Conservation (phyloP, 2,329 filamentous ascomycete genomes). For the Xylaria sp. region DNA sequence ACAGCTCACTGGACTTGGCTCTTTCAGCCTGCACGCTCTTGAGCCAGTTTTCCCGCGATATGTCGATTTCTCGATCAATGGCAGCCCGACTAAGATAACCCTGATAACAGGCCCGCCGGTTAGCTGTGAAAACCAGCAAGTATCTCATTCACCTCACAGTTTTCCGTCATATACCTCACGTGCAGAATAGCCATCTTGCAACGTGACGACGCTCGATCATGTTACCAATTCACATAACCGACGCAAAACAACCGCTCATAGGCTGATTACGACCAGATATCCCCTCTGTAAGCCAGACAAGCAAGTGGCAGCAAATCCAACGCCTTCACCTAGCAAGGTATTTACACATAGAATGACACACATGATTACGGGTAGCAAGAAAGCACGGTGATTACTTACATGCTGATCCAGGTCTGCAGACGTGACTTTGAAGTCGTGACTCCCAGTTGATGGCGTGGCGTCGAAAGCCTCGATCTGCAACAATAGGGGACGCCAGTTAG, state of each 20-base stretch:
- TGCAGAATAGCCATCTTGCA: not conserved
- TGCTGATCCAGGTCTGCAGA: conserved; percentile 69
- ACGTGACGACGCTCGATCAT: too few relatives aligned
- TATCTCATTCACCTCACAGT: not conserved
- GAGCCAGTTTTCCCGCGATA: conserved; percentile 72
- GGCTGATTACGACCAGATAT: not conserved
- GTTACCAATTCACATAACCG: too few relatives aligned
- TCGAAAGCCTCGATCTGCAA: conserved; percentile 26
- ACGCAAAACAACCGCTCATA: not conserved
- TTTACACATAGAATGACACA: too few relatives aligned
- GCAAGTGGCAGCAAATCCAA: too few relatives aligned
- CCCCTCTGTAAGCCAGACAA: not conserved
- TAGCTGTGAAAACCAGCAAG: conserved; percentile 1
- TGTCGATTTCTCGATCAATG: conserved; percentile 80
- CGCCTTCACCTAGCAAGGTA: too few relatives aligned
- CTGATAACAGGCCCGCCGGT: conserved; percentile 16
- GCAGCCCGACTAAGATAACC: conserved; percentile 81
- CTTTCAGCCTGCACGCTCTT: conserved; percentile 63
- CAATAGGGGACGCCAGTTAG: conserved; percentile 56
- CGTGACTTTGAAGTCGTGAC: conserved; percentile 16
- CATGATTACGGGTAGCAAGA: not conserved
- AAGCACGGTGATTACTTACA: conserved; percentile 27
- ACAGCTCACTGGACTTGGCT: conserved; percentile 49
- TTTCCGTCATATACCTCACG: not conserved
- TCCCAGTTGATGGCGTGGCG: conserved; percentile 10